Evolutionary conservation across 2,329 filamentous ascomycete genomes (phyloP), one percentile per base, ranked within the genome.

Genomic region (Ophiocordyceps australis): DNA sequence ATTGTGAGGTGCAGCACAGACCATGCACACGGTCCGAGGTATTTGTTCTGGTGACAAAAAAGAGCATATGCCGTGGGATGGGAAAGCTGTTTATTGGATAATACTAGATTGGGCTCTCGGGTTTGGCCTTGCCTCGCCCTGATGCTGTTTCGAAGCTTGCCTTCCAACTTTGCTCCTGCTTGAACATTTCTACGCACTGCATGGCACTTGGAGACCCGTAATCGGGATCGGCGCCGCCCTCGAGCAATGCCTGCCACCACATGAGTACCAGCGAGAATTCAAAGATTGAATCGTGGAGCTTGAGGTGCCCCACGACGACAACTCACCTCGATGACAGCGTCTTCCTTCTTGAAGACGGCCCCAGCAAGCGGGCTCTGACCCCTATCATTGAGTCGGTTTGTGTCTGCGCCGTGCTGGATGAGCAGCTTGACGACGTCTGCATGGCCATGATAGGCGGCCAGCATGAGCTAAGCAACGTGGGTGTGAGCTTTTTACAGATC

Each of bases 271-370:
- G 20, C n/a, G n/a, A n/a, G n/a, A n/a, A n/a, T n/a, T n/a, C n/a
- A n/a, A n/a, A n/a, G n/a, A n/a, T n/a, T n/a, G n/a, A n/a, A n/a
- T n/a, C n/a, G n/a, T n/a, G 7, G 14, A 18, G 11, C 4, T 3
- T 13, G 2, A 5, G 5, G n/a, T 11, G 14, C 10, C 10, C 9
- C 32, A 9, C 15, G 7, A 13, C 17, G 13, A 11, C 9, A 4
- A 20, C 45, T 26, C 31, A 65, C 61, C 42, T 65, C 63, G 8
- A 80, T 61, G 3, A 80, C 67, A 4, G 62, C 64, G 28, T 65
- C 60, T 39, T 75, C 71, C 9, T 66, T 67, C 47, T 81, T 81
- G 45, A 81, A 81, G 7, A 81, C 68, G 0, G 74, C 74, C 0
- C 76, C 75, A 1, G 74, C 74, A 4, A 81, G 53, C 1, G 71